Conservation (phyloP, 1,139 yeast species). For the Taiozyma sp. region DNA sequence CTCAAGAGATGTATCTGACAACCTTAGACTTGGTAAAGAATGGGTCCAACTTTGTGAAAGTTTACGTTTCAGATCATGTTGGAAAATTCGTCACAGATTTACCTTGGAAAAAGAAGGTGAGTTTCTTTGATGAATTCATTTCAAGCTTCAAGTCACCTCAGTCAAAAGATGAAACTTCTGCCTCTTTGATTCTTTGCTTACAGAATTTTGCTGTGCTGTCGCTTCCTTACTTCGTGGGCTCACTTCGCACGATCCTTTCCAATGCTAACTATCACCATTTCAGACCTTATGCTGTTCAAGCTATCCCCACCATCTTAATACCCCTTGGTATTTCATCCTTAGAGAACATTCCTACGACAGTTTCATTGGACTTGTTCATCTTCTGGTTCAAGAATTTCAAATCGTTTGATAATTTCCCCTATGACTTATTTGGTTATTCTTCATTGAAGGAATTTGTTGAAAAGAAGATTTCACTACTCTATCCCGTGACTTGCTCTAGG, state of each 20-base stretch:
- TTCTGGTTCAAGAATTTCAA: constrained; percentile 30
- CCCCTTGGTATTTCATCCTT: constrained; percentile 11
- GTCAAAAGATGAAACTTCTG: constrained; percentile 34
- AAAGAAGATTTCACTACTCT: constrained; percentile 17
- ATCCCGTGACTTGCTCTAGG: constrained; percentile 21
- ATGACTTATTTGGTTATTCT: constrained; percentile 21
- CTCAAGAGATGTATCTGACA: background rate
- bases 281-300: constrained; percentile 26
- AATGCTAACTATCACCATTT: constrained; percentile 31
- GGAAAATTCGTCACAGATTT: background rate
- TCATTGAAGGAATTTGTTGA: constrained; percentile 14
- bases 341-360: constrained; percentile 1
- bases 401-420: constrained; percentile 20
- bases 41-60: constrained; percentile 8
- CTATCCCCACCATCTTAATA: constrained; percentile 26
- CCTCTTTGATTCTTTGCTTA: constrained; percentile 36
- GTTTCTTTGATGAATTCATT: constrained; percentile 31
- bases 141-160: constrained; percentile 32
- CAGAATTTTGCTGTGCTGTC: constrained; percentile 29
- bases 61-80: background rate
- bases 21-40: constrained; percentile 1
- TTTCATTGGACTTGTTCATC: constrained; percentile 24
- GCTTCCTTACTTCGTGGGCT: constrained; percentile 9
- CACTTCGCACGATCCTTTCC: constrained; percentile 22
- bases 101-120: constrained; percentile 21